Evolutionary conservation across 2,329 filamentous ascomycete genomes (phyloP), one percentile per base, ranked within the genome.

Genomic region (Endoconidiophora polonica): DNA sequence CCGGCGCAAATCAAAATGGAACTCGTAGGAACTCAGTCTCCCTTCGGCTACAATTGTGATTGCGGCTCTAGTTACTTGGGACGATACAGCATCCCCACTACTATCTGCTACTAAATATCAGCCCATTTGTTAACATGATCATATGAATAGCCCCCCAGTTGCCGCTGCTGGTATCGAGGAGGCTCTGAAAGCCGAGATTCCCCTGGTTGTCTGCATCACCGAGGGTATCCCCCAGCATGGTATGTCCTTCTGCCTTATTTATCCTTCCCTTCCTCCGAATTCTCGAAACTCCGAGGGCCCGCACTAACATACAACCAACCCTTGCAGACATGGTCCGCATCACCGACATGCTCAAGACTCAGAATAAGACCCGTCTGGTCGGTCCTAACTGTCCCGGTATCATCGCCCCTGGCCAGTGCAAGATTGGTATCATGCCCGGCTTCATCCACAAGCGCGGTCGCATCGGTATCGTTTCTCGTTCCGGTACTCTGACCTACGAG

Each of bases 371-470:
- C 58, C 84, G 91, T 64, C 77, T 98, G 62, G 87, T 96, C 55
- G 90, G 90, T 59, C 90, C 90, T 63, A 98, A 96, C 76, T 98
- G 91, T 75, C 91, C 91, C 57, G 91, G 90, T 66, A 90, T 96
- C 70, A 96, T 96, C 68, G 90, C 76, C 50, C 77, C 78, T 54
- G 91, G 90, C 61, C 90, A 94, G 79, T 98, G 91, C 80, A 98
- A 98, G 76, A 96, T 98, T 64, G 91, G 91, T 65, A 98, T 98
- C 73, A 96, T 98, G 91, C 66, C 91, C 57, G 91, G 91, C 62
- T 95, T 96, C 77, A 96, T 98, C 73, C 91, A 98, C 81, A 96
- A 96, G 79, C 86, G 88, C 68, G 91, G 91, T 61, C 88, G 91
- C 67, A 88, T 98, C 65, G 91, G 91, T 64, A 96, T 98, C 67